Base-by-base conservation (phyloP, 371 early-diverging fungal genomes). In the Syncephalastrum monosporum region DNA sequence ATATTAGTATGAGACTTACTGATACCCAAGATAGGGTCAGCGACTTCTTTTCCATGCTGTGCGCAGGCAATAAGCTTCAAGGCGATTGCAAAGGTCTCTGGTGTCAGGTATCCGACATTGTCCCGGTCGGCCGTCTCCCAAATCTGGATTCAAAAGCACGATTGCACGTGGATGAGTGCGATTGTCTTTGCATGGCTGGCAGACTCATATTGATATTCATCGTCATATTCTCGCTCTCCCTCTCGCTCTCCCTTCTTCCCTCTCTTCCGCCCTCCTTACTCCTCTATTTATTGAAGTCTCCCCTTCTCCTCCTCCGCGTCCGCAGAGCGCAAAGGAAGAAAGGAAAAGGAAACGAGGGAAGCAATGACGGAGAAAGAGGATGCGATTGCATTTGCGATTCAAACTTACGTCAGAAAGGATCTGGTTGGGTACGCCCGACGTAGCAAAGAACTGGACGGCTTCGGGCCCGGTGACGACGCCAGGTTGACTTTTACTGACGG, bases 71-170 rank as follows among this genome's bases (percentile, higher is more conserved):
- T 63, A 43, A 63, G 24, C 51, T 63, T 63, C 24, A 63, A 53
- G 12, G 63, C 63, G 12, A 63, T 47, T 15, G 51, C 52, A 16
- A 63, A 63, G 10, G 63, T 85, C 33, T 77, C 78, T 38, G 79
- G 77, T 23, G 82, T 82, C 54, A 94, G 69, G 46, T 82, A 81
- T 12, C 93, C 94, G 58, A 86, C 78, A 64, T 84, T 80, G 19
- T 89, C 90, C 1, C 79, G 65, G 67, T 94, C 93, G 12, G 90
- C 86, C n/a, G 88, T 69, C 54, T 87, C 83, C 94, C 94, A 94
- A 50, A 97, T 91, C 86, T 90, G 38, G 38, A 33, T 33, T 33
- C 10, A 33, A 3, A 73, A 5, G 6, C 6, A 45, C 38, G 14
- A 25, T 17, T 25, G 8, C 38, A 33, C 38, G 38, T 33, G 38